Percentiles rank a stretch among this genome's conserved stretches.
Conservation (phyloP, 2,329 filamentous ascomycete species). For the Aureobasidium uvarum region DNA sequence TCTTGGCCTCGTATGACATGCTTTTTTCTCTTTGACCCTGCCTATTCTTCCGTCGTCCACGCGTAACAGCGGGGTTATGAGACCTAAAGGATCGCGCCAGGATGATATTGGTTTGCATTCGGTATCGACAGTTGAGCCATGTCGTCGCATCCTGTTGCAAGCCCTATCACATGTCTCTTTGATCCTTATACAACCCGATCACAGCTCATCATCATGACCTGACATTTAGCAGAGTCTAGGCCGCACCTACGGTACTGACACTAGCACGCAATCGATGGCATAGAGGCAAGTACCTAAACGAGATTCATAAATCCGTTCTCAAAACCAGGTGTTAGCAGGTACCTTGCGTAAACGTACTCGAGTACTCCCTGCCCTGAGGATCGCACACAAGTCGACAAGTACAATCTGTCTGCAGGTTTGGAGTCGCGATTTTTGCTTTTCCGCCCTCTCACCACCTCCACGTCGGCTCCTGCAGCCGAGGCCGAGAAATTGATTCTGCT, state of each 20-base stretch:
- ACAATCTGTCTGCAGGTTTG: background rate
- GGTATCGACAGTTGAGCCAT: background rate
- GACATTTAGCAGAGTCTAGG: background rate
- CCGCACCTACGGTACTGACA: background rate
- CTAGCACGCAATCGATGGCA: background rate
- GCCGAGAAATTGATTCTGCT: background rate
- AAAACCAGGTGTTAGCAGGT: background rate
- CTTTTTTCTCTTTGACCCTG: background rate
- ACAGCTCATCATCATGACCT: background rate
- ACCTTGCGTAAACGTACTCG: background rate
- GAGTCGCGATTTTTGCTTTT: background rate
- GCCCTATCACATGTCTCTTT: background rate
- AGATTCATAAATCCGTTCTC: background rate
- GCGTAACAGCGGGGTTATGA: background rate
- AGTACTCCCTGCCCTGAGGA: background rate
- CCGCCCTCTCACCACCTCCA: background rate
- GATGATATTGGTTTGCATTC: background rate
- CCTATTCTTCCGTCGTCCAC: background rate
- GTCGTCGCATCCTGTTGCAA: background rate
- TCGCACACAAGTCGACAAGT: background rate
- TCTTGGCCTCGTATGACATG: background rate
- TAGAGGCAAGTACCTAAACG: background rate
- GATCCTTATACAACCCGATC: no score
- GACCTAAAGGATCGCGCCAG: background rate
- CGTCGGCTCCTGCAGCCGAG: slow-evolving; percentile 2